Evolutionary conservation across 164 flowering plant species (phyloP), one percentile per base, ranked within the genome.

Genomic region (Chloranthus sessilifolius): DNA sequence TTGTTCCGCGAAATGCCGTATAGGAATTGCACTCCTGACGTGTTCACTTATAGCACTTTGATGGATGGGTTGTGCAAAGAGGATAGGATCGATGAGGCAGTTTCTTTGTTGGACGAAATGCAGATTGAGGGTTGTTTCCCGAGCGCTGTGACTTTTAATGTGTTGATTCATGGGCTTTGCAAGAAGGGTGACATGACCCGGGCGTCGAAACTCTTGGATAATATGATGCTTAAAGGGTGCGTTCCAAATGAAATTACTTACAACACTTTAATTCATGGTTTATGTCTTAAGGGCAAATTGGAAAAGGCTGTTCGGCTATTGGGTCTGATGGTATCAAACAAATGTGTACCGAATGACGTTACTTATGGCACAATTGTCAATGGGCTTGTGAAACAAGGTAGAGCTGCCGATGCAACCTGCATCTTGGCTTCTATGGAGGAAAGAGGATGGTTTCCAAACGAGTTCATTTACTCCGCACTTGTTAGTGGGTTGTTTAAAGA

Each of bases 21-120:
- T 20, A 24, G 50, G 28, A 60, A 69, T 5, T 79, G 80, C 53
- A 44, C 19, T 17, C 95, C 97, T 5, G 98, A 85, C 75, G 76
- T 46, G 1, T 88, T 72, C 57, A 88, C 96, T 7, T 88, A 80
- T 48, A 60, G 78, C 55, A 91, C 95, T 11, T 58, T 91, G 70
- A 91, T 91, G 89, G 90, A 83, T 72, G 96, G 96, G 36, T 65
- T 91, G 71, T 91, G 92, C 61, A 84, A 85, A 63, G 80, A 67
- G 46, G 58, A 62, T 46, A 74, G 95, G 50, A 73, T 75, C 41
- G 85, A 90, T 41, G 98, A 90, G 53, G 98, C 96, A 0, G 68
- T 85, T 48, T 75, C 68, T 0, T 49, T 91, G 64, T 71, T 87
- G 73, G 98, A 87, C 63, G 98, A 91, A 69, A 91, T 91, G 96